Base-by-base conservation (phyloP, 192 early-diverging fungal species). In the Allomyces javanicus region DNA sequence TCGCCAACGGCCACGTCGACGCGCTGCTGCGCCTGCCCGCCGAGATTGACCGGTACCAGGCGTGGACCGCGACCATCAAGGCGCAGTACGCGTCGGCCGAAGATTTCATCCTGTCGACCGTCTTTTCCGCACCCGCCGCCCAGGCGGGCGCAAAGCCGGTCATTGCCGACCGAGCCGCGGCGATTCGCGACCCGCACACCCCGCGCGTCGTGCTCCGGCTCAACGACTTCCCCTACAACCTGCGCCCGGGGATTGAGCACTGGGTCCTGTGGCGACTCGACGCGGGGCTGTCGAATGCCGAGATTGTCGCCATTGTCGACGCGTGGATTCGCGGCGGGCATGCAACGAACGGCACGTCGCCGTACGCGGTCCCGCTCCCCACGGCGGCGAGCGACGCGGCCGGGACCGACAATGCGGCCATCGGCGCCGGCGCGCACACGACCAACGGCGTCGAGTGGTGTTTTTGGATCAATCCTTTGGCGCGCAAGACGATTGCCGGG, bases 221-320 rank as follows among this genome's bases (percentile, higher is more conserved):
- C 33, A 75, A 75, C 67, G 76, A 75, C 45, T 77, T 72, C 25
- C 76, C 74, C 22, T 75, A 75, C 45, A 61, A 69, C 26, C 27
- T 73, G 0, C 66, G 63, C 55, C 70, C 72, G 24, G 66, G 58
- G 44, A 67, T 75, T 10, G 70, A 77, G 67, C 74, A 75, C 65
- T 77, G 76, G 76, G 76, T 77, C 33, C 62, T 77, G 63, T 77
- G 76, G 76, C 33, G 33, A 9, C 33, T 72, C 71, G 66, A 68
- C 45, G 23, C 73, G 63, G 72, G 27, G 3, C 67, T 75, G 65
- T 3, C 24, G 62, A 69, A 69, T 3, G 76, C 73, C 45, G 69
- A 69, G 26, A 68, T 24, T 14, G 63, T 70, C 21, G 71, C 76
- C 5, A 66, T 50, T 24, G 70, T 69, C 1, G 76, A 67, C 19